Base-by-base conservation (phyloP, 2,329 filamentous ascomycete species). In the Calycina marina region DNA sequence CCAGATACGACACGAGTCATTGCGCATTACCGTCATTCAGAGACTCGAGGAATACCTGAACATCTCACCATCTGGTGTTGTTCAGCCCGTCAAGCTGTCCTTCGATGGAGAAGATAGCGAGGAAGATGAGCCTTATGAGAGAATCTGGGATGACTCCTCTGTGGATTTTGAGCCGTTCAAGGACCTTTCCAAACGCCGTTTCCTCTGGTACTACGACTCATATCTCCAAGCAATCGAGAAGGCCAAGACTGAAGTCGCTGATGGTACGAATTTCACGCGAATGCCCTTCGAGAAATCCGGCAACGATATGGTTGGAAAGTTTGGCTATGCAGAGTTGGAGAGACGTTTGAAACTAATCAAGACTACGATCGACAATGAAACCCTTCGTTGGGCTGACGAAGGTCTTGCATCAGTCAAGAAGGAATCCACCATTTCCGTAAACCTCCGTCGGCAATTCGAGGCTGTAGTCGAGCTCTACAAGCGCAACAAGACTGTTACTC, bases 121-220 rank as follows among this genome's bases (percentile, higher is more conserved):
- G 35, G 63, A 53, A 41, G 18, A 31, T 1, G 44, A 43, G 6
- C 5, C 15, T 6, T 15, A 14, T 15, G 27, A 29, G 8, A 15
- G 17, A 17, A 39, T 42, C 6, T 30, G 32, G 9, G 56, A 71
- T 10, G 72, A 78, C 25, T 52, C 56, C 1, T 56, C 49, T 5
- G 50, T 70, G 1, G 65, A 71, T 0, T 93, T 84, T 54, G 80
- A 93, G 43, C 83, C 85, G 0, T 96, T 96, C 59, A 77, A 75
- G 43, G 88, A 96, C 49, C 63, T 93, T 4, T 82, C 79, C 64
- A 96, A 96, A 57, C 75, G 80, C 22, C 74, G 86, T 1, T 94
- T 96, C 51, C 61, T 96, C 10, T 96, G 90, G 90, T 96, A 96
- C 57, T 93, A 82, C 54, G 80, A 92, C 43, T 80, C 80, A 3